Conservation (phyloP, 352 stramenopile species). For the Chrysophaeum taylorii region DNA sequence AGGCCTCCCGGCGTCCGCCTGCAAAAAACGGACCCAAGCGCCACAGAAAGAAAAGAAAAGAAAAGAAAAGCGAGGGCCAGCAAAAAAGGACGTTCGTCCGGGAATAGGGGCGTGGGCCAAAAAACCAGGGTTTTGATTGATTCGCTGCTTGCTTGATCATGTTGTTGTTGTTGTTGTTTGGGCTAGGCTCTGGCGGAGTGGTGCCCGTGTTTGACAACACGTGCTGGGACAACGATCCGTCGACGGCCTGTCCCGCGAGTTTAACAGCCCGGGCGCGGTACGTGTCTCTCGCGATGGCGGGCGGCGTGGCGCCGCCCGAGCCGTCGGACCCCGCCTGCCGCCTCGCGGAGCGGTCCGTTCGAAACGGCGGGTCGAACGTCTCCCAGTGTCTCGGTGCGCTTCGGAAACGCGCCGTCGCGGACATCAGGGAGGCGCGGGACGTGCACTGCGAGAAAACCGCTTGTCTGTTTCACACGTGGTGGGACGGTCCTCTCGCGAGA, state of each 20-base stretch:
- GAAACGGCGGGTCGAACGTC: not conserved
- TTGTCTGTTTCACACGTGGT: not conserved
- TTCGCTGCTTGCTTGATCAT: too few relatives aligned
- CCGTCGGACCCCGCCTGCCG: not conserved
- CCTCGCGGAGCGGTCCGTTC: not conserved
- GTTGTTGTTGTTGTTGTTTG: too few relatives aligned
- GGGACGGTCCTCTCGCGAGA: not conserved
- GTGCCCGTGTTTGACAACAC: conserved; percentile 5
- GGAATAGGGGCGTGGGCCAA: too few relatives aligned
- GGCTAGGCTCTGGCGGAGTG: too few relatives aligned
- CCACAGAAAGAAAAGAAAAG: too few relatives aligned
- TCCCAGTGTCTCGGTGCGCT: conserved; percentile 1
- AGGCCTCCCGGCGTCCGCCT: too few relatives aligned
- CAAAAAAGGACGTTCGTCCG: too few relatives aligned
- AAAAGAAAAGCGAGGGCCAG: too few relatives aligned
- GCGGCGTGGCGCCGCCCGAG: not conserved
- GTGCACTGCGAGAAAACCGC: not conserved
- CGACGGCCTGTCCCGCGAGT: not conserved
- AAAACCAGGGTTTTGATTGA: too few relatives aligned
- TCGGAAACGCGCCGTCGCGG: not conserved
- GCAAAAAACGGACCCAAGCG: too few relatives aligned
- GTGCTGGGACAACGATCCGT: conserved; percentile 5
- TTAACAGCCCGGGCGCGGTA: not conserved
- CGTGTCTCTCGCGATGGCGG: not conserved
- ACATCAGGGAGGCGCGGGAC: not conserved